phyloP scores from a whole-genome alignment of 495 filamentous ascomycete genomes.

The Acidomyces sp. region DNA sequence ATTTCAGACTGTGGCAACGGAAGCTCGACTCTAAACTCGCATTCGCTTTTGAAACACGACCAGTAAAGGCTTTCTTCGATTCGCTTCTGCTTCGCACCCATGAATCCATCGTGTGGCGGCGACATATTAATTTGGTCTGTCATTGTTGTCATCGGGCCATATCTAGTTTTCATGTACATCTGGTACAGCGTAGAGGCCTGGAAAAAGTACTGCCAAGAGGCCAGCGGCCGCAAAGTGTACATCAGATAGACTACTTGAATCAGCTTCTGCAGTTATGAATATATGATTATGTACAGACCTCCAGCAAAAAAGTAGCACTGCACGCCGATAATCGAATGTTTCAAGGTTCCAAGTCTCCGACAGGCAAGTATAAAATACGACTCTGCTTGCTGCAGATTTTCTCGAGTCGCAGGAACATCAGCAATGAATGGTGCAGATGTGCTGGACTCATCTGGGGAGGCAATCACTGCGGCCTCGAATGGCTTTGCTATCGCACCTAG shows the following conservation, averaged over 20 bases:
- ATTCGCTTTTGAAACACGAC: constrained; percentile 29
- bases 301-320: constrained; percentile 16
- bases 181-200: constrained; percentile 10
- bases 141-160: neutral
- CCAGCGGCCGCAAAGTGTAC: constrained; percentile 15
- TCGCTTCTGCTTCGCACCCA: too few relatives aligned
- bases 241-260: constrained; percentile 12
- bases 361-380: constrained; percentile 11
- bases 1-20: constrained; percentile 18
- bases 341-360: constrained; percentile 8
- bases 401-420: neutral
- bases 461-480: too few relatives aligned
- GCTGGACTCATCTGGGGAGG: too few relatives aligned
- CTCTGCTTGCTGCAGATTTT: constrained; percentile 10
- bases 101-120: too few relatives aligned
- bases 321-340: constrained; percentile 5
- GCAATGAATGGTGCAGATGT: neutral
- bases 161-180: constrained; percentile 7
- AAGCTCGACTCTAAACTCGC: constrained; percentile 24
- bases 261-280: neutral
- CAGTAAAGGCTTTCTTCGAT: constrained; percentile 26
- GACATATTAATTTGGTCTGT: neutral
- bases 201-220: constrained; percentile 12
- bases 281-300: constrained; percentile 8
- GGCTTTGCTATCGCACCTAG: constrained; percentile 9